These are phyloP conservation scores for Mycena sp. DNA, from an alignment of 1,284 basidiomycete genomes.

Conservation along the genomic window DNA sequence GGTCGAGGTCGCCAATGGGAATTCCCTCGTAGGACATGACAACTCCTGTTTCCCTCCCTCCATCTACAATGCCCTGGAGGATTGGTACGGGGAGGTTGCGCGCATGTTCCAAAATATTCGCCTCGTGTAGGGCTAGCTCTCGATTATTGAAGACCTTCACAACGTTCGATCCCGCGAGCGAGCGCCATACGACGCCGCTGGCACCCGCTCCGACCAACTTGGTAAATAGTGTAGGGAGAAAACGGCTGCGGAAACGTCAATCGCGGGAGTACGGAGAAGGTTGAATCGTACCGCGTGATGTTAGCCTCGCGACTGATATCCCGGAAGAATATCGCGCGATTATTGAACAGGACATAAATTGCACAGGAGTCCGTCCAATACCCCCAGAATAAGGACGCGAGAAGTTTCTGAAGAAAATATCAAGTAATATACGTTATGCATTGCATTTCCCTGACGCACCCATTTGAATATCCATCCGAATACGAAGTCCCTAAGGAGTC, in stretches of 20 bases:
- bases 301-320: conserved; percentile 1
- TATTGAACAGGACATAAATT: conserved; percentile 5
- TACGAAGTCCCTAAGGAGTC: conserved; percentile 2
- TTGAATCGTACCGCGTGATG: conserved; percentile 4
- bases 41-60: background rate
- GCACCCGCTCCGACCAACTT: conserved; percentile 3
- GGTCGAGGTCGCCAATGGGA: conserved; percentile 7
- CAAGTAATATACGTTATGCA: background rate
- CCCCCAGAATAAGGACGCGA: conserved; percentile 8
- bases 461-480: conserved; percentile 4
- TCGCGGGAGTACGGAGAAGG: background rate
- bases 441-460: conserved; percentile 1
- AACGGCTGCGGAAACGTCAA: background rate
- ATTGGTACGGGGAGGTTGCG: conserved; percentile 3
- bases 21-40: conserved; percentile 11
- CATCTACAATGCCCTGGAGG: conserved; percentile 3
- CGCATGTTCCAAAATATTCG: background rate
- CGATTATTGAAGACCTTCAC: conserved; percentile 12
- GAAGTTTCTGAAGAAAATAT: conserved; percentile 3
- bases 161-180: conserved; percentile 4
- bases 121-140: conserved; percentile 7
- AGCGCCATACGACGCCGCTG: conserved; percentile 3
- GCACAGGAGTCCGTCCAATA: conserved; percentile 2
- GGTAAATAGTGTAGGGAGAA: conserved; percentile 1
- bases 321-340: conserved; percentile 4